Percentiles rank a stretch among this genome's conserved stretches.
Evolutionary conservation across 768 basidiomycete species (phyloP).

Genomic region (Psilocybe sp.): DNA sequence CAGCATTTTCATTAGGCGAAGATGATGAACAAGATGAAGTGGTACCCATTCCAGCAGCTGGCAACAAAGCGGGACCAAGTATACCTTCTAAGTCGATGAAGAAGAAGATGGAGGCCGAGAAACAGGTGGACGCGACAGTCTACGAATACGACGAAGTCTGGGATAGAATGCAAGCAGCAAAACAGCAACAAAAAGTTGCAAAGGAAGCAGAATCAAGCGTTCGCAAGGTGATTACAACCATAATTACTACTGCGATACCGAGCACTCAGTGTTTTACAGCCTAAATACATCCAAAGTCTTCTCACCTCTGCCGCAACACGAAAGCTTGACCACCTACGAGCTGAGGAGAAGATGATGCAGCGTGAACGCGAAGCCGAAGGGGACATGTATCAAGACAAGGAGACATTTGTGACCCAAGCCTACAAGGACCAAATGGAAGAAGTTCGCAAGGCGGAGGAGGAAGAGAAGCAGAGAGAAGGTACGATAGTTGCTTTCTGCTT

Average conservation of each 20-base stretch:
- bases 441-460: slow-evolving; percentile 86
- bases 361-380: slow-evolving; percentile 91
- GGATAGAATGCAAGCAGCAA: slow-evolving; percentile 92
- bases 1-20: slow-evolving; percentile 60
- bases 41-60: slow-evolving; percentile 53
- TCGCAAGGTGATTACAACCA: slow-evolving; percentile 58
- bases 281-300: slow-evolving; percentile 88
- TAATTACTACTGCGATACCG: not conserved
- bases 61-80: slow-evolving; percentile 50
- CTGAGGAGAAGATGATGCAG: slow-evolving; percentile 98
- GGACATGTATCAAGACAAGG: slow-evolving; percentile 91
- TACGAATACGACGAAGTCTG: slow-evolving; percentile 97
- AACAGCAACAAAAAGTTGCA: slow-evolving; percentile 65
- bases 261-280: slow-evolving; percentile 43
- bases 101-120: slow-evolving; percentile 78
- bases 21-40: slow-evolving; percentile 60
- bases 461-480: slow-evolving; percentile 90
- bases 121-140: slow-evolving; percentile 74
- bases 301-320: slow-evolving; percentile 83
- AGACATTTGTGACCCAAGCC: slow-evolving; percentile 95
- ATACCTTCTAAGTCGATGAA: slow-evolving; percentile 52
- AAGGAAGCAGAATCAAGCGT: slow-evolving; percentile 77
- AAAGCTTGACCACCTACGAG: slow-evolving; percentile 82
- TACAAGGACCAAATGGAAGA: slow-evolving; percentile 97
- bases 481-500: slow-evolving; percentile 17